Conservation (phyloP, 1,284 basidiomycete species). For the Ustilago esculenta region DNA sequence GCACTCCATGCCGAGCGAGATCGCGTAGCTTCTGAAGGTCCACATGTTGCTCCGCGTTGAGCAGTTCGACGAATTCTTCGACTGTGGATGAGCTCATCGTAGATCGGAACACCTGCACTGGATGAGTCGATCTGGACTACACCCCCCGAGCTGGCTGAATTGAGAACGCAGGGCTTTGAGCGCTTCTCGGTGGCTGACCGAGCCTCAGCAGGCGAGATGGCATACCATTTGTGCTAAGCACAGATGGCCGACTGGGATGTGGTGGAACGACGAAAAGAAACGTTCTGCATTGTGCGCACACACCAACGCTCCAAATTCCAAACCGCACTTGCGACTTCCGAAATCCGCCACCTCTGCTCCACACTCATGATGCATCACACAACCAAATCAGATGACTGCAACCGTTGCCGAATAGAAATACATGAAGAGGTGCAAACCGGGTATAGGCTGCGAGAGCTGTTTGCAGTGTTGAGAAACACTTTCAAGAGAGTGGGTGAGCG, state of each 20-base stretch:
- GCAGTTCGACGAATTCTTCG: slow-evolving; percentile 61
- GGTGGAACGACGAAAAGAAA: background rate
- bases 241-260: background rate
- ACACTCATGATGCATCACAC: too few relatives aligned
- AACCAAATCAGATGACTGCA: background rate
- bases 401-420: slow-evolving; percentile 18
- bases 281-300: background rate
- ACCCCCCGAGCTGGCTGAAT: too few relatives aligned
- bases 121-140: too few relatives aligned
- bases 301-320: background rate
- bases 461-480: background rate
- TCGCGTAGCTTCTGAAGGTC: slow-evolving; percentile 62
- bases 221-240: background rate
- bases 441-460: slow-evolving; percentile 25
- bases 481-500: background rate
- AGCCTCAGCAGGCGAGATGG: too few relatives aligned
- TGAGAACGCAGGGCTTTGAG: too few relatives aligned
- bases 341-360: background rate
- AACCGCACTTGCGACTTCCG: background rate
- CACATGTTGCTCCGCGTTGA: slow-evolving; percentile 63
- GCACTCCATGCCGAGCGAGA: slow-evolving; percentile 62
- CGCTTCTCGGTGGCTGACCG: background rate
- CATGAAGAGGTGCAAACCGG: slow-evolving; percentile 12
- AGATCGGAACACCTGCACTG: too few relatives aligned
- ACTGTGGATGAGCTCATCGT: slow-evolving; percentile 60